Base-by-base conservation (phyloP, 176 grass and related monocot genomes). In the Zea luxurians region DNA sequence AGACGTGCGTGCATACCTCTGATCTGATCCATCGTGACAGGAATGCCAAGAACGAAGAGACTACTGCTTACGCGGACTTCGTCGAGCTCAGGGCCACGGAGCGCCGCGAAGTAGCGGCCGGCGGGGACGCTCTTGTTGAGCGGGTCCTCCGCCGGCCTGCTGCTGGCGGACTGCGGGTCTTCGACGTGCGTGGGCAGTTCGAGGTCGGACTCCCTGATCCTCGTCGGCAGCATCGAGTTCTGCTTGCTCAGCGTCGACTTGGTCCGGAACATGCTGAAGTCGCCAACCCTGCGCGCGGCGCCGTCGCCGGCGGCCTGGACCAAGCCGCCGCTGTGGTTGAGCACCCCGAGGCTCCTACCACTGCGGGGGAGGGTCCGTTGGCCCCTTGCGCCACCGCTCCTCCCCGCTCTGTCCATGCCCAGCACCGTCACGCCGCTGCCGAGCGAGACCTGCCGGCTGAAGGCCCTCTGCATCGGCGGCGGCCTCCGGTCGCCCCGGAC, bases 221-320 rank as follows among this genome's bases (percentile, higher is more conserved):
- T 77, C 2, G 65, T 35, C 59, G 85, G 91, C 42, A 88, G 85
- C 87, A 92, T 65, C 2, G 91, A 92, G 70, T 85, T 92, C 82
- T 93, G 94, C 91, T 84, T 89, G 82, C 60, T 90, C 27, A 98
- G 87, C 61, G 91, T 94, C 13, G 95, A 94, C 84, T 98, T 98
- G 57, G 95, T 98, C 58, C 95, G 88, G 79, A 98, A 98, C 20
- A 98, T 88, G 75, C 87, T 98, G 83, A 98, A 98, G 73, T 98
- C 95, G 11, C 89, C 87, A 6, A 6, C 13, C 55, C 87, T 86
- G 40, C 89, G 84, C 5, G 75, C 45, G 5, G 67, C 47, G 67
- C 53, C 67, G 68, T 82, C 82, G 17, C 43, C 79, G 64, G 37
- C 66, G 50, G 55, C 58, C 63, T 21, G 70, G 10, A 50, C 79